Conservation (phyloP, 768 basidiomycete genomes). For the Psilocybe cyanescens region DNA sequence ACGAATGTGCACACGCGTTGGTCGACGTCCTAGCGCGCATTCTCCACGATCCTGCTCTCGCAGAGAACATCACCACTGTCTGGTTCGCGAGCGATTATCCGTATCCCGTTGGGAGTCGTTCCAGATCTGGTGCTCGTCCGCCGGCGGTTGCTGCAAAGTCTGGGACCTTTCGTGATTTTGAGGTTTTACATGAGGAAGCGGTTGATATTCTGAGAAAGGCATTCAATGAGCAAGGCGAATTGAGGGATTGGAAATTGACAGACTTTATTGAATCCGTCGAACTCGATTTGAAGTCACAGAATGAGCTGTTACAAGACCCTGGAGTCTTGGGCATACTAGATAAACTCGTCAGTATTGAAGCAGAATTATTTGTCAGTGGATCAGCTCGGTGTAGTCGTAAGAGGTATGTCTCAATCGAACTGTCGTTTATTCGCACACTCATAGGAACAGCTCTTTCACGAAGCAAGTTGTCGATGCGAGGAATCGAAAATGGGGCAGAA, state of each 20-base stretch:
- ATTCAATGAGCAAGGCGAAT: constrained; percentile 44
- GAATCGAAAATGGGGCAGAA: constrained; percentile 24
- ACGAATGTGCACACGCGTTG: constrained; percentile 53
- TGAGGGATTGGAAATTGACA: constrained; percentile 45
- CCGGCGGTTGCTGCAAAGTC: constrained; percentile 29
- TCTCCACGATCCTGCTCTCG: constrained; percentile 30
- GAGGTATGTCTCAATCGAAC: constrained; percentile 37
- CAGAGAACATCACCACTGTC: constrained; percentile 39
- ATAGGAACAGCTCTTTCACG: constrained; percentile 51
- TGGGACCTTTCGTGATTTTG: constrained; percentile 50
- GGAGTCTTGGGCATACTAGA: constrained; percentile 61
- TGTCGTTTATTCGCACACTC: constrained; percentile 8
- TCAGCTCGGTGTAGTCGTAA: constrained; percentile 46
- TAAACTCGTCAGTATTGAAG: constrained; percentile 53
- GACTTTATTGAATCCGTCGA: constrained; percentile 41
- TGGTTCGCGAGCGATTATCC: constrained; percentile 67
- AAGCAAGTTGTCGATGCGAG: constrained; percentile 53
- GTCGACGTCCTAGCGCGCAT: constrained; percentile 42
- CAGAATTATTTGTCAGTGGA: constrained; percentile 55
- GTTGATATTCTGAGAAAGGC: constrained; percentile 44
- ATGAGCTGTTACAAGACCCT: constrained; percentile 44
- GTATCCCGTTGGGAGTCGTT: constrained; percentile 23
- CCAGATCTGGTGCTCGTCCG: constrained; percentile 11
- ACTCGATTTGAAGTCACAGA: constrained; percentile 20
- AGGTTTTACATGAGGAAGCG: constrained; percentile 47